Evolutionary conservation across 352 stramenopile genomes (phyloP).

Genomic region (Globisporangium yorkense): DNA sequence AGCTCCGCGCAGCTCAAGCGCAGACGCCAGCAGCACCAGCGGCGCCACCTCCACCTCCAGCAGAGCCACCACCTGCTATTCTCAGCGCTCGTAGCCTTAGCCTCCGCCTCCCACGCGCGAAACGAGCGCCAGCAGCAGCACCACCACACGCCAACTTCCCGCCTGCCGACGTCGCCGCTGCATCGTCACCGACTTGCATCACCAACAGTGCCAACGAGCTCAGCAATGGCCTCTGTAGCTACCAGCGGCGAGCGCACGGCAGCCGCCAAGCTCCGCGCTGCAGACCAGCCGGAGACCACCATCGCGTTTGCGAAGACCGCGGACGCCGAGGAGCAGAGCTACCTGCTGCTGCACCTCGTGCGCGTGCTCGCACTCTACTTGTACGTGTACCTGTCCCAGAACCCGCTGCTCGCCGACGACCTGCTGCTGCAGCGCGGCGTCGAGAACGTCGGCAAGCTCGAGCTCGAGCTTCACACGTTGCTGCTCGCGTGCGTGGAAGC

Average conservation of each 20-base stretch:
- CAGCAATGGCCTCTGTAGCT: not conserved
- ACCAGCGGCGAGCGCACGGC: not conserved
- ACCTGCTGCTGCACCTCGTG: slow-evolving; percentile 53
- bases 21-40: not conserved
- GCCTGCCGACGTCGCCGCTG: not conserved
- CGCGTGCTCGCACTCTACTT: slow-evolving; percentile 57
- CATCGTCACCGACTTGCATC: not conserved
- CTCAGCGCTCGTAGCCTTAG: not conserved
- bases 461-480: slow-evolving; percentile 31
- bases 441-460: slow-evolving; percentile 12
- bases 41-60: too few species aligned
- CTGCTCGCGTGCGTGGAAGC: slow-evolving; percentile 34
- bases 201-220: not conserved
- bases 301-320: not conserved
- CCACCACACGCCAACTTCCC: not conserved
- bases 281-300: not conserved
- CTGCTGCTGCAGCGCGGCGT: slow-evolving; percentile 19
- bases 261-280: not conserved
- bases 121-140: slow-evolving; percentile 1
- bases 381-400: slow-evolving; percentile 46
- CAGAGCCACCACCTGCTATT: not conserved
- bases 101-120: not conserved
- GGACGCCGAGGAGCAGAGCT: slow-evolving; percentile 6
- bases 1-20: not conserved
- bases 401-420: slow-evolving; percentile 29